Percentiles rank a stretch among this genome's conserved stretches.
Conservation (phyloP, 2,329 filamentous ascomycete species). For the Phaeoacremonium minimum region DNA sequence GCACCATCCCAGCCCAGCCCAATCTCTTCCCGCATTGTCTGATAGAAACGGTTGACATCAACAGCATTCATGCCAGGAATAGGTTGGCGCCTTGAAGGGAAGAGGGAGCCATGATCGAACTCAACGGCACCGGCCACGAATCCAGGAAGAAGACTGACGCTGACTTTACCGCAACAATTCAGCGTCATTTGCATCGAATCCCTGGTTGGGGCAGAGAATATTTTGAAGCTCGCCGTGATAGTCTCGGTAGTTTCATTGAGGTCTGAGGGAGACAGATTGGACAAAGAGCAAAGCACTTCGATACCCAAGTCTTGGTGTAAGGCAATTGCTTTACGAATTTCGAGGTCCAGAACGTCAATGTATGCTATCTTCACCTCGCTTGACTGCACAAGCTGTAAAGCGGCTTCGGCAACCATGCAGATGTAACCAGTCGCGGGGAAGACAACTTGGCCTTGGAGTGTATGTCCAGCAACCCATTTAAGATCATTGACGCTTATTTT, state of each 20-base stretch:
- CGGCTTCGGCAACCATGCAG: slow-evolving; percentile 1
- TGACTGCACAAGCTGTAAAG: neutral
- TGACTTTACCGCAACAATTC: neutral
- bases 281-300: neutral
- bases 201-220: neutral
- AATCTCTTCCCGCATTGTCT: neutral
- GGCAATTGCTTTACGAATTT: neutral
- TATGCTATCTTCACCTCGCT: neutral
- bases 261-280: neutral
- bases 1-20: neutral
- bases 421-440: slow-evolving; percentile 1
- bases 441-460: slow-evolving; percentile 1
- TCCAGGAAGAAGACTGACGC: neutral
- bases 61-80: neutral
- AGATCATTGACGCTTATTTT: neutral
- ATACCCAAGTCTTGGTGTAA: slow-evolving; percentile 1
- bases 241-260: neutral
- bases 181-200: neutral
- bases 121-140: neutral
- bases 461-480: neutral
- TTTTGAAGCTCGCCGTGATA: neutral
- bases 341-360: slow-evolving; percentile 1
- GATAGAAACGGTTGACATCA: neutral
- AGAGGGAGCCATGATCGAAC: too few species aligned
- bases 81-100: too few species aligned